These are phyloP conservation scores for Gilbertella persicaria DNA, from an alignment of 371 early-diverging fungal genomes.

Conservation along the genomic window DNA sequence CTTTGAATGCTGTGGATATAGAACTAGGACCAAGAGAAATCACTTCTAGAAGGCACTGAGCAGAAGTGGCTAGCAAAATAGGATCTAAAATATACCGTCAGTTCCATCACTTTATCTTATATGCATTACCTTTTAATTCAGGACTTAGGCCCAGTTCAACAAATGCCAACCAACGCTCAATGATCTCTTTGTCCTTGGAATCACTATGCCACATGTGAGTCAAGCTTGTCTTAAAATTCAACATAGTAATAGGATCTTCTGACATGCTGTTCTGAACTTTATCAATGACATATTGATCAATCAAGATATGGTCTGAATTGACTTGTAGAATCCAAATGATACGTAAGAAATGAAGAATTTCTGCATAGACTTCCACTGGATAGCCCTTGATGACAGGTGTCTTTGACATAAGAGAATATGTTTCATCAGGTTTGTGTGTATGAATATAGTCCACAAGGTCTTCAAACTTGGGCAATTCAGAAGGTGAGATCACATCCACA, in stretches of 20 bases:
- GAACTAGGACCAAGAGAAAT: constrained; percentile 73
- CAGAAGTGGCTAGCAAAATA: constrained; percentile 62
- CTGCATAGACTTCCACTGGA: constrained; percentile 60
- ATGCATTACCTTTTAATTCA: constrained; percentile 35
- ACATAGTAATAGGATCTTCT: constrained; percentile 41
- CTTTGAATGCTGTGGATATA: constrained; percentile 59
- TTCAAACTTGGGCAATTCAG: constrained; percentile 50
- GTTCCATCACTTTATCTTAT: neutral
- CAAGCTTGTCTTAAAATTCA: constrained; percentile 42
- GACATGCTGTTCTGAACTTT: constrained; percentile 60
- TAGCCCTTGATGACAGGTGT: constrained; percentile 48
- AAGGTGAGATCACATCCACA: constrained; percentile 32
- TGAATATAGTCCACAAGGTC: constrained; percentile 49
- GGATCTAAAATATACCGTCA: constrained; percentile 39
- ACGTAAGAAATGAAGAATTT: constrained; percentile 58
- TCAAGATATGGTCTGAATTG: constrained; percentile 47
- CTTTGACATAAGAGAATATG: constrained; percentile 38
- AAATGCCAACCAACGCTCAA: constrained; percentile 55
- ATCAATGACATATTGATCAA: constrained; percentile 56
- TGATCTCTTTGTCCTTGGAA: constrained; percentile 38
- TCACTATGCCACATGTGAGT: constrained; percentile 46
- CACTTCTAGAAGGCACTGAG: constrained; percentile 71
- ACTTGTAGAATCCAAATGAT: constrained; percentile 58
- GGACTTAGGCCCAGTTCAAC: constrained; percentile 55
- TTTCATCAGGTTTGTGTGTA: constrained; percentile 31